phyloP scores from a whole-genome alignment of 257 asterid species.

The Forsythia suspensa region DNA sequence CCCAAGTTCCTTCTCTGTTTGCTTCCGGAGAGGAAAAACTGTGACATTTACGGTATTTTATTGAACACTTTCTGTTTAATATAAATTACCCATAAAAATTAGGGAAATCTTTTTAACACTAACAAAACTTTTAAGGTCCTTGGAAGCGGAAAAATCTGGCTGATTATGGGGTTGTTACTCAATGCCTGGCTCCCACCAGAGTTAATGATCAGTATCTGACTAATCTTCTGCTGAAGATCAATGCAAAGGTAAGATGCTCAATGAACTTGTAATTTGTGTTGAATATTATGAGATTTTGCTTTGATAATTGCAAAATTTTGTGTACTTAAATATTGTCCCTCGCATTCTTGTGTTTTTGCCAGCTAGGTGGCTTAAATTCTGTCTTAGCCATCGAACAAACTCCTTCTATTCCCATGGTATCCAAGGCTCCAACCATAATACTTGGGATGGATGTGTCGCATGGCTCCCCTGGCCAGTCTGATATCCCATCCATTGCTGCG shows the following conservation, averaged over 20 bases:
- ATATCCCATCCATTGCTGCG: constrained; percentile 93
- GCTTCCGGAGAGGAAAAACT: constrained; percentile 82
- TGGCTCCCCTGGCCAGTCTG: constrained; percentile 97
- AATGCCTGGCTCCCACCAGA: constrained; percentile 72
- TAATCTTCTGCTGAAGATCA: constrained; percentile 73
- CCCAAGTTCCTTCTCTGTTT: constrained; percentile 80
- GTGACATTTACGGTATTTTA: constrained; percentile 73
- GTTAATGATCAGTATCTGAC: constrained; percentile 81
- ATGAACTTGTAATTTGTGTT: constrained; percentile 1
- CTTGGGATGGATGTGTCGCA: constrained; percentile 98
- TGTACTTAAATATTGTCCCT: neutral
- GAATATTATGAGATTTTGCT: neutral
- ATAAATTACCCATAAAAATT: neutral
- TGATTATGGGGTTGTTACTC: constrained; percentile 81
- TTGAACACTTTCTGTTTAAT: neutral
- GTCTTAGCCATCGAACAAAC: constrained; percentile 58
- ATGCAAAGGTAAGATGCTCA: constrained; percentile 66
- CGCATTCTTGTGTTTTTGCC: constrained; percentile 28
- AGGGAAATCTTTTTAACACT: constrained; percentile 4
- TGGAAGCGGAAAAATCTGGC: constrained; percentile 81
- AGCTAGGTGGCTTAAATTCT: constrained; percentile 93
- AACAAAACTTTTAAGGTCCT: constrained; percentile 52
- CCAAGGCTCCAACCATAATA: constrained; percentile 76
- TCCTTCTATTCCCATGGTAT: constrained; percentile 64
- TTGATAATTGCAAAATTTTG: neutral